Percentiles rank a stretch among this genome's conserved stretches.
Evolutionary conservation across 192 early-diverging fungal species (phyloP).

Genomic region (Backusella macrospora): DNA sequence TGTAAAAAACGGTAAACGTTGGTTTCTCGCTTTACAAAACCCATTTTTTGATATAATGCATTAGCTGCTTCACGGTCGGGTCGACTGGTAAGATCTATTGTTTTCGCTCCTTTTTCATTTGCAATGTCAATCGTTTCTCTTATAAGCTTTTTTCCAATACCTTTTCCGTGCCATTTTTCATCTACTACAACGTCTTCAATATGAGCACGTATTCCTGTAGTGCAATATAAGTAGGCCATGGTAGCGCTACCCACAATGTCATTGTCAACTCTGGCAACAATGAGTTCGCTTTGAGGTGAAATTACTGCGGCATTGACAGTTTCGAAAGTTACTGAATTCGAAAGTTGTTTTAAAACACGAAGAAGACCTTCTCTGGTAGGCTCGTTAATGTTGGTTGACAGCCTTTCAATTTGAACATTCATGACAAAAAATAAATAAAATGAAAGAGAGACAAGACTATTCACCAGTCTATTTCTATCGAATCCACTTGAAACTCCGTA

Average conservation of each 20-base stretch:
- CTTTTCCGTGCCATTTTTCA: conserved; percentile 35
- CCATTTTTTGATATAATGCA: conserved; percentile 48
- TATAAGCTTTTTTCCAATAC: conserved; percentile 40
- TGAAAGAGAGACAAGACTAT: not conserved
- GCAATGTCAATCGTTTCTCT: conserved; percentile 33
- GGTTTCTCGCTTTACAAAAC: conserved; percentile 47
- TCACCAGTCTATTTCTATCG: not conserved
- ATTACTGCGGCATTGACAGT: not conserved
- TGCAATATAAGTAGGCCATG: conserved; percentile 31
- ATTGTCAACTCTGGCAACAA: conserved; percentile 1
- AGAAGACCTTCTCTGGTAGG: not conserved
- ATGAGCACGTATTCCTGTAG: conserved; percentile 50
- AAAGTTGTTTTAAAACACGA: conserved; percentile 5
- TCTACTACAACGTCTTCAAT: conserved; percentile 55
- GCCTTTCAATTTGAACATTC: not conserved
- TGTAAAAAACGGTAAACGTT: conserved; percentile 43
- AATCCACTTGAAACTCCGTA: not conserved
- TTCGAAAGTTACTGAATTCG: not conserved
- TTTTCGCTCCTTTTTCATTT: conserved; percentile 14
- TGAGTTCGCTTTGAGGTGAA: conserved; percentile 6
- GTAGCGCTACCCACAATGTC: conserved; percentile 46
- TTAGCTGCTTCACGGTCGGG: conserved; percentile 51
- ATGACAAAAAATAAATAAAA: not conserved
- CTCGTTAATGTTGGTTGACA: not conserved
- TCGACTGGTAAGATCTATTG: conserved; percentile 51